phyloP scores from a whole-genome alignment of 768 basidiomycete genomes.

The Mycena galericulata region DNA sequence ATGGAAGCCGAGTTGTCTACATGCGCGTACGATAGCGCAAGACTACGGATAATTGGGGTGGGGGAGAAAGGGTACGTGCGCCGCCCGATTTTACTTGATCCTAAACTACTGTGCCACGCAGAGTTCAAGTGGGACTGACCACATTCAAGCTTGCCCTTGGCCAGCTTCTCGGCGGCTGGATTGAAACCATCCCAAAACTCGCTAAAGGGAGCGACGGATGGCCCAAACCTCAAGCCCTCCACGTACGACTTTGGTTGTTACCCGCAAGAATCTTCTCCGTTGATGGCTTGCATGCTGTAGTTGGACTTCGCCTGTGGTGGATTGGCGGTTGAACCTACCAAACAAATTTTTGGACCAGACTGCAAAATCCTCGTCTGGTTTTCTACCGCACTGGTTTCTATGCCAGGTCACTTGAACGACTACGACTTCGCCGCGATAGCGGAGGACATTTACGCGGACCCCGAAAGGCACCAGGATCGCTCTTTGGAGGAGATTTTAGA shows the following conservation, averaged over 20 bases:
- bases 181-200: not conserved
- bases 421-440: constrained; percentile 8
- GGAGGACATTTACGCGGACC: constrained; percentile 6
- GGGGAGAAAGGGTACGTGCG: constrained; percentile 7
- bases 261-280: not conserved
- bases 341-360: not conserved
- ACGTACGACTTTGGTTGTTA: constrained; percentile 3
- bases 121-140: not conserved
- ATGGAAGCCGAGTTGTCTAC: constrained; percentile 23
- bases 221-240: constrained; percentile 25
- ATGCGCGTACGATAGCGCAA: constrained; percentile 12
- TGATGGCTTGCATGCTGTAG: not conserved
- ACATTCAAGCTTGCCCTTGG: not conserved
- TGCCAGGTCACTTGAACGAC: not conserved
- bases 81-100: not conserved
- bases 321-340: not conserved
- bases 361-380: constrained; percentile 9
- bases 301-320: not conserved
- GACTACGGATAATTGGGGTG: constrained; percentile 19
- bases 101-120: not conserved
- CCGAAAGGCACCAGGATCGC: not conserved
- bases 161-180: constrained; percentile 19
- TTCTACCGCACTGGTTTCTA: not conserved
- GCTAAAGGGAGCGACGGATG: constrained; percentile 9
- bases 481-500: not conserved